Conservation (phyloP, 2,329 filamentous ascomycete species). For the Rutstroemia sp. region DNA sequence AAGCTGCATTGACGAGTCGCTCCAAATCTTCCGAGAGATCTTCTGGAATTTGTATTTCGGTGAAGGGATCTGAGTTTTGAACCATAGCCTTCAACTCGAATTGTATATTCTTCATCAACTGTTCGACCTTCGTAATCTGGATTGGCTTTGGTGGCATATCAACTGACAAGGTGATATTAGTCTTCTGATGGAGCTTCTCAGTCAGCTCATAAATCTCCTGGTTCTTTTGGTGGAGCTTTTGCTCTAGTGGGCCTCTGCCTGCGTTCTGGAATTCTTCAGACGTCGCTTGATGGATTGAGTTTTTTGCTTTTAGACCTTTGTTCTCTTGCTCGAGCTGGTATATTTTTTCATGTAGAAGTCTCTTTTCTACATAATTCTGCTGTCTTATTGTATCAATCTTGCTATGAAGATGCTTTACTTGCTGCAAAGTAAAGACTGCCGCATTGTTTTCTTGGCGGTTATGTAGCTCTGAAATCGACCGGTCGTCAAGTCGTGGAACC, state of each 20-base stretch:
- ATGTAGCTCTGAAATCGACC: no score
- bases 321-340: background rate
- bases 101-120: background rate
- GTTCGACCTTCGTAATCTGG: background rate
- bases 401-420: background rate
- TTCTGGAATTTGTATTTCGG: background rate
- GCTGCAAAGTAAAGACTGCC: background rate
- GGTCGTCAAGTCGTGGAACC: no score
- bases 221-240: background rate
- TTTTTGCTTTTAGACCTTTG: background rate
- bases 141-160: background rate
- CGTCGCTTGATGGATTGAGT: background rate
- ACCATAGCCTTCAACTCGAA: slow-evolving; percentile 7
- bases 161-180: background rate
- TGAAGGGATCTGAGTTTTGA: background rate
- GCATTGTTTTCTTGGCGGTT: background rate
- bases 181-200: background rate
- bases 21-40: background rate
- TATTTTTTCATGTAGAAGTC: background rate
- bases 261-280: background rate
- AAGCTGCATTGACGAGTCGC: background rate
- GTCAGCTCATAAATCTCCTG: background rate
- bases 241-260: background rate
- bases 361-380: background rate
- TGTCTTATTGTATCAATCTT: background rate